These are phyloP conservation scores for Skeletonema potamos DNA, from an alignment of 108 stramenopile genomes.

Conservation along the genomic window DNA sequence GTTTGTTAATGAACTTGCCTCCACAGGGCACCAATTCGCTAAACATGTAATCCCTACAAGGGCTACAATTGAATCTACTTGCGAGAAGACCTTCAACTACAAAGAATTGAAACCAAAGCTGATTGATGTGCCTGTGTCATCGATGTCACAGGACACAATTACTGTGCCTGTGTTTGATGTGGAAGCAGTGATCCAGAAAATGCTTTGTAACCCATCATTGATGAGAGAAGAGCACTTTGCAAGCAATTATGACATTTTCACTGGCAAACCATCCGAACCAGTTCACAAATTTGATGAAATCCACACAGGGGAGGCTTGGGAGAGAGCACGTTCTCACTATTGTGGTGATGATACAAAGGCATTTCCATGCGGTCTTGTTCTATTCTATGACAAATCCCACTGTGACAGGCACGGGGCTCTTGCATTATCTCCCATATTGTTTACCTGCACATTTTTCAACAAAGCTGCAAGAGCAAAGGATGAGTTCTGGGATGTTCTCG, in stretches of 20 bases:
- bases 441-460: slow-evolving; percentile 6
- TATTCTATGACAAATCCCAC: slow-evolving; percentile 6
- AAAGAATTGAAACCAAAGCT: background rate
- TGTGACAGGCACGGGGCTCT: background rate
- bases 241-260: background rate
- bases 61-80: background rate
- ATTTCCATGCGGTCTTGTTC: background rate
- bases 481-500: slow-evolving; percentile 7
- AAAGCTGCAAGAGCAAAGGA: background rate
- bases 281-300: slow-evolving; percentile 1
- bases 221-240: slow-evolving; percentile 8
- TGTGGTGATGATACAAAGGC: background rate
- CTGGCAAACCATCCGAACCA: background rate
- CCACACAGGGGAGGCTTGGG: slow-evolving; percentile 8
- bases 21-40: background rate
- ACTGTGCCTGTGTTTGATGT: slow-evolving; percentile 7
- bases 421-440: background rate
- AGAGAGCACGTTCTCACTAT: background rate
- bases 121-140: background rate
- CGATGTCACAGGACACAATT: background rate
- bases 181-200: background rate
- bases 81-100: background rate
- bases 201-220: background rate
- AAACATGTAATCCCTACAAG: background rate
- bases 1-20: background rate